A percentile compares a stretch with the other conserved stretches of the same genome.
phyloP scores from a whole-genome alignment of 2,329 filamentous ascomycete genomes.

The Aureobasidium sp. region DNA sequence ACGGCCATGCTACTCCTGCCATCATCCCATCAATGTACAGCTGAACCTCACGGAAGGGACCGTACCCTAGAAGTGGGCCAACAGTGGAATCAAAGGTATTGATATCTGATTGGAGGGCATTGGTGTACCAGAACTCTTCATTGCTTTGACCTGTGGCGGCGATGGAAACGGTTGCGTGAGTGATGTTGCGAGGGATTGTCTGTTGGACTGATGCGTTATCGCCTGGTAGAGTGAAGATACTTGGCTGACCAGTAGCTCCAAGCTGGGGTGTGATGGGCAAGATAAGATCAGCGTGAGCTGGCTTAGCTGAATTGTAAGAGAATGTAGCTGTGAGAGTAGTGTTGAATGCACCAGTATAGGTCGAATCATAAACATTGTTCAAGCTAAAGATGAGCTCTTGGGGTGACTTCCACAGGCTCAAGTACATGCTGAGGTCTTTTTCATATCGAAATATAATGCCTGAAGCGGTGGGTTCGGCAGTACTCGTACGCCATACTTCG shows the following conservation, averaged over 20 bases:
- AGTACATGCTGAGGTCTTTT: constrained; percentile 69
- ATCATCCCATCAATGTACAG: constrained; percentile 63
- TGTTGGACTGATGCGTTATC: constrained; percentile 53
- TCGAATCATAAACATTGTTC: constrained; percentile 61
- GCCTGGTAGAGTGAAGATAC: constrained; percentile 59
- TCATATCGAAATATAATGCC: constrained; percentile 70
- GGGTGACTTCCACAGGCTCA: constrained; percentile 57
- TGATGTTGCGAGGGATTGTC: constrained; percentile 56
- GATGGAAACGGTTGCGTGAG: constrained; percentile 65
- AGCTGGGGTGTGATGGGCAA: constrained; percentile 54
- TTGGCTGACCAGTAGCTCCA: constrained; percentile 44
- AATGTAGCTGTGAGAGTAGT: constrained; percentile 67
- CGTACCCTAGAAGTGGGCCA: constrained; percentile 54
- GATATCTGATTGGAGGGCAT: constrained; percentile 57
- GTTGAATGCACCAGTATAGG: constrained; percentile 66
- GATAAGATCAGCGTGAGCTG: constrained; percentile 50
- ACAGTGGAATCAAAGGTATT: constrained; percentile 47
- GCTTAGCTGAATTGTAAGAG: constrained; percentile 31
- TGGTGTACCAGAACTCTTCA: constrained; percentile 84
- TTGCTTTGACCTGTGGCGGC: constrained; percentile 65
- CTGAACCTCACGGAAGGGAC: constrained; percentile 71
- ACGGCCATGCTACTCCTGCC: constrained; percentile 72
- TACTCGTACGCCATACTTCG: constrained; percentile 78
- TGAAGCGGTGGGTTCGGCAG: constrained; percentile 62
- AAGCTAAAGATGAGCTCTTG: constrained; percentile 77